Evolutionary conservation across 345 rosid genomes (phyloP), one percentile per base, ranked within the genome.

Genomic region (Sonneratia alba): DNA sequence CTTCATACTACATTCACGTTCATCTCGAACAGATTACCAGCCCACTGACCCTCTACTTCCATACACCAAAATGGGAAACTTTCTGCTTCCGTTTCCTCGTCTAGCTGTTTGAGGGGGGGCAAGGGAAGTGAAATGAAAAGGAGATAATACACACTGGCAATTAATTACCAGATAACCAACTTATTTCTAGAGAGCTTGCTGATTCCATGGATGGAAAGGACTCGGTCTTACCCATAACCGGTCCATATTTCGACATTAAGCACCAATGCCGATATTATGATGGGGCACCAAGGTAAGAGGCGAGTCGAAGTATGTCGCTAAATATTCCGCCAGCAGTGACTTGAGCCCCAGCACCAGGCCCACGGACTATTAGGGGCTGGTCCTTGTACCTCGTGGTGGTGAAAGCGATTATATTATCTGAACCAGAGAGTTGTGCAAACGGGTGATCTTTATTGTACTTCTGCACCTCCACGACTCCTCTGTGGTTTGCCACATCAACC

Each of bases 271-370:
- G 38, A 4, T 27, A 62, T 12, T 85, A 92, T 59, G 99, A 96
- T 59, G 99, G 99, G 67, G 99, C 98, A 8, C 98, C 98, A 0
- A 96, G 96, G 74, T 96, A 96, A 0, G 93, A 92, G 59, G 99
- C 98, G 1, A 96, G 91, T 55, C 91, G 89, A 74, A 92, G 67
- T 32, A 96, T 83, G 79, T 92, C 98, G 42, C 93, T 87, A 88
- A 96, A 96, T 71, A 96, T 83, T 66, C 99, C 99, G 51, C 98
- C 98, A 0, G 98, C 99, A 0, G 99, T 96, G 71, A 92, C 99
- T 81, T 96, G 89, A 42, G 98, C 99, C 43, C 99, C 98, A 6
- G 99, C 98, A 34, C 99, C 98, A 6, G 98, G 99, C 8, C 99
- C 99, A 13, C 98, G 93, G 48, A 92, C 95, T 36, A 96, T 96